These are phyloP conservation scores for Sphaceloma murrayae DNA, from an alignment of 2,329 filamentous ascomycete genomes.

Conservation along the genomic window DNA sequence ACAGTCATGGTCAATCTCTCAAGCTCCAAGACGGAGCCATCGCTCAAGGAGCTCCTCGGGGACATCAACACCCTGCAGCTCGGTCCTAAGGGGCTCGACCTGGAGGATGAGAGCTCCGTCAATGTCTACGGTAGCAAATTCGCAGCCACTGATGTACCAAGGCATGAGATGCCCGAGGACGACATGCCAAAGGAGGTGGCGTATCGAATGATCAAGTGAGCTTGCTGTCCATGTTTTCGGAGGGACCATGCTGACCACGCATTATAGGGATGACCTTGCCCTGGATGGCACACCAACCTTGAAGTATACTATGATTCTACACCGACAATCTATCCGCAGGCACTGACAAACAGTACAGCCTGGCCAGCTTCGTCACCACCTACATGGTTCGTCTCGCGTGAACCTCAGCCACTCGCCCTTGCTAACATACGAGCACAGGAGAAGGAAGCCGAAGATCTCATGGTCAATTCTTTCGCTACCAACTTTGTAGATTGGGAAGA, in stretches of 20 bases:
- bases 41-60: conserved; percentile 32
- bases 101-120: conserved; percentile 54
- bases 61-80: conserved; percentile 41
- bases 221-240: background rate
- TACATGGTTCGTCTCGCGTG: conserved; percentile 65
- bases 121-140: conserved; percentile 84
- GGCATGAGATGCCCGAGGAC: conserved; percentile 73
- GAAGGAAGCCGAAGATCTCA: conserved; percentile 91
- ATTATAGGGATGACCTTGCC: conserved; percentile 63
- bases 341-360: conserved; percentile 38
- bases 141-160: conserved; percentile 69
- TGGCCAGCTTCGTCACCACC: conserved; percentile 89
- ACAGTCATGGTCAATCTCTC: conserved; percentile 41
- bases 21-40: conserved; percentile 30
- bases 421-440: conserved; percentile 46
- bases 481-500: conserved; percentile 61
- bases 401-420: background rate
- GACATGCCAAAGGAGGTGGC: conserved; percentile 90
- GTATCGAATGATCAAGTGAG: conserved; percentile 82
- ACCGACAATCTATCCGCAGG: too few relatives aligned
- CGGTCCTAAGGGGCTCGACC: conserved; percentile 32
- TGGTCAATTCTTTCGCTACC: conserved; percentile 83
- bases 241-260: conserved; percentile 13
- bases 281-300: conserved; percentile 86
- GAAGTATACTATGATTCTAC: conserved; percentile 45